These are phyloP conservation scores for Sporothrix inflata DNA, from an alignment of 2,329 filamentous ascomycete genomes.

Conservation along the genomic window DNA sequence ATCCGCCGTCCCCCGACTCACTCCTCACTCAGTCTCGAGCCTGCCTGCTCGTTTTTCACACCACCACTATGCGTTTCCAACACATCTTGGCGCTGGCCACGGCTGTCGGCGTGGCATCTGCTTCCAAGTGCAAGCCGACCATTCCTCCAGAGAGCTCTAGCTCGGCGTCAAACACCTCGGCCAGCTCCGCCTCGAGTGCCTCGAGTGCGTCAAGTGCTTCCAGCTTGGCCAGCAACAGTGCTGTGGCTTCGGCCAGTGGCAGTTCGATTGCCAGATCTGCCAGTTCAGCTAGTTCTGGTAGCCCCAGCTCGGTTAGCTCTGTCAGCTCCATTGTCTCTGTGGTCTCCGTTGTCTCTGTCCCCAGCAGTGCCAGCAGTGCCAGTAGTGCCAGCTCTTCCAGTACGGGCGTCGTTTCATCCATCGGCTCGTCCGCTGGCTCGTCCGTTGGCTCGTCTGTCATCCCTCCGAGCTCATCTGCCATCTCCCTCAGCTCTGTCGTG, in stretches of 20 bases:
- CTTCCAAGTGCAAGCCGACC: constrained; percentile 20
- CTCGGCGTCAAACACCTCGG: background rate
- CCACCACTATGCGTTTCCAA: constrained; percentile 22
- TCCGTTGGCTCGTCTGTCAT: background rate
- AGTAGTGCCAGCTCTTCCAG: background rate
- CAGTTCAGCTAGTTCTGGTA: no score
- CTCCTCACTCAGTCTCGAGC: background rate
- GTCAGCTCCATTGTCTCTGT: background rate
- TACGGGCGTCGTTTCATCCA: no score
- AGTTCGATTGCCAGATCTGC: background rate
- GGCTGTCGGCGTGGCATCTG: constrained; percentile 20
- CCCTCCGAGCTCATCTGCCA: background rate
- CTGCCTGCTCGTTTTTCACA: background rate
- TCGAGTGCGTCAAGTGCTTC: background rate
- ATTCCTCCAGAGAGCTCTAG: background rate
- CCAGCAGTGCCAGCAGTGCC: constrained; percentile 11
- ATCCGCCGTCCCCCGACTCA: background rate
- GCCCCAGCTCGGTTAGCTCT: background rate
- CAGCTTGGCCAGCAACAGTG: background rate
- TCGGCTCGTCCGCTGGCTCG: no score
- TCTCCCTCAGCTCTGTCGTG: background rate
- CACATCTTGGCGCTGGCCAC: constrained; percentile 21
- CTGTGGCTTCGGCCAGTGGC: background rate
- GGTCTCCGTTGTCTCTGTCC: background rate
- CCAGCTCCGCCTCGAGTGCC: background rate